Evolutionary conservation across 1,284 basidiomycete species (phyloP).

Genomic region (Neolentinus lepideus): DNA sequence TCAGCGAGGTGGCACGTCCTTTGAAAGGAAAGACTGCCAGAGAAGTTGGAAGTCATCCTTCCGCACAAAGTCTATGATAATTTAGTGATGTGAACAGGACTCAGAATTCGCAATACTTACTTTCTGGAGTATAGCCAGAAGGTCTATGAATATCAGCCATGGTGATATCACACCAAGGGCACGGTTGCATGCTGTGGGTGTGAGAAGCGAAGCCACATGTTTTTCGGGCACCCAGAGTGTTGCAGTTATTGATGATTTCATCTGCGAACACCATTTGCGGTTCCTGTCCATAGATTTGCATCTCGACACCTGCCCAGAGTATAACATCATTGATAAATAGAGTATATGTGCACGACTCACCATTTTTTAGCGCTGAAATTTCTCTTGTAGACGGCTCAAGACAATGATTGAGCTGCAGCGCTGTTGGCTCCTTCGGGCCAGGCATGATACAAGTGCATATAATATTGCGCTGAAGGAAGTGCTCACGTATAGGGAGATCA

Average conservation of each 20-base stretch:
- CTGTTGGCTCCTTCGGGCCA: slow-evolving; percentile 14
- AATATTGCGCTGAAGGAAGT: slow-evolving; percentile 12
- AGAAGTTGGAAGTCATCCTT: neutral
- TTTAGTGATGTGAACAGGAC: too few species aligned
- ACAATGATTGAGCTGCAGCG: slow-evolving; percentile 13
- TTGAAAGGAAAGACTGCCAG: too few species aligned
- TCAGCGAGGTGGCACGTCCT: neutral
- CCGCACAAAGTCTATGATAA: neutral
- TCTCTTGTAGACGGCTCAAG: slow-evolving; percentile 10
- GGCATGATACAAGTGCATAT: slow-evolving; percentile 5
- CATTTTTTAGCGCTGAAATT: neutral
- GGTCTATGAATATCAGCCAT: slow-evolving; percentile 1
- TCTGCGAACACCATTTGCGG: slow-evolving; percentile 1
- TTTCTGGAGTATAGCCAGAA: neutral
- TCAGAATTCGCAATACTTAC: too few species aligned
- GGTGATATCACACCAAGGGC: slow-evolving; percentile 15
- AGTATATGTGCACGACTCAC: neutral
- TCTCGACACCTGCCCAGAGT: too few species aligned
- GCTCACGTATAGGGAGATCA: slow-evolving; percentile 10
- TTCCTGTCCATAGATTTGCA: neutral
- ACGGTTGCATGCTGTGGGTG: slow-evolving; percentile 17
- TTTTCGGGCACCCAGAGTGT: slow-evolving; percentile 20
- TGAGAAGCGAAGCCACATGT: slow-evolving; percentile 18
- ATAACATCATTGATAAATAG: neutral
- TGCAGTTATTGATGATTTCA: slow-evolving; percentile 9